Percentiles rank a stretch among this genome's conserved stretches.
These are phyloP conservation scores for Pseudogymnoascus destructans DNA, from an alignment of 2,329 filamentous ascomycete species.

Conservation along the genomic window DNA sequence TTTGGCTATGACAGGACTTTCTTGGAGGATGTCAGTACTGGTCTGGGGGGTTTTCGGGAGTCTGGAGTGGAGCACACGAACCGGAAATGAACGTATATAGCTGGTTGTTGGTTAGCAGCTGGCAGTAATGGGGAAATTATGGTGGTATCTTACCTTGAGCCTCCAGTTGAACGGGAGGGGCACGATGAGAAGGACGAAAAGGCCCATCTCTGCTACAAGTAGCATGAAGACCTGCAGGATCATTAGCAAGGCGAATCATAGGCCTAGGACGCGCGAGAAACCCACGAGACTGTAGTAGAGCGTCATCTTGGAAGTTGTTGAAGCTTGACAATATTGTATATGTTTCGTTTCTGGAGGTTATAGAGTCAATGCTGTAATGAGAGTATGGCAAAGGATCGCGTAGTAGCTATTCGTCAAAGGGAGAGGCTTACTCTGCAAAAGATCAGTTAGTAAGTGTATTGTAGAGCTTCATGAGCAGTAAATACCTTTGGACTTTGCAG, in stretches of 20 bases:
- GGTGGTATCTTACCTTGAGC: constrained; percentile 46
- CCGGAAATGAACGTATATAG: constrained; percentile 10
- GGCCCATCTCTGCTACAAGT: constrained; percentile 67
- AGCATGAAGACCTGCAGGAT: constrained; percentile 61
- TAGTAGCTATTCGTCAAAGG: not conserved
- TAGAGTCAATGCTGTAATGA: constrained; percentile 6
- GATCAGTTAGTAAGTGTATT: not conserved
- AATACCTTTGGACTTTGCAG: not conserved
- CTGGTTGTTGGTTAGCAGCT: not conserved
- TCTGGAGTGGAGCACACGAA: constrained; percentile 1
- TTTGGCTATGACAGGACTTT: constrained; percentile 57
- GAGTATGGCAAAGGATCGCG: not conserved
- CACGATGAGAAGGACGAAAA: constrained; percentile 69
- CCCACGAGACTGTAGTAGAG: constrained; percentile 39
- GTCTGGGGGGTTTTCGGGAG: constrained; percentile 15
- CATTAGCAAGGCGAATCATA: constrained; percentile 12
- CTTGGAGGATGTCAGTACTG: constrained; percentile 16
- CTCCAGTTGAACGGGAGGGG: constrained; percentile 80
- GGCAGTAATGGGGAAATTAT: not conserved
- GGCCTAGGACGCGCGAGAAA: constrained; percentile 1
- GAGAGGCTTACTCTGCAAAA: not conserved
- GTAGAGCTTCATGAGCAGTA: not conserved
- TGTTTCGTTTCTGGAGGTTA: constrained; percentile 6
- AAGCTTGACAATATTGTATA: constrained; percentile 8
- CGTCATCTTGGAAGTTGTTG: constrained; percentile 31